These are phyloP conservation scores for Scheffersomyces stambukii DNA, from an alignment of 1,139 yeast genomes.

Conservation along the genomic window DNA sequence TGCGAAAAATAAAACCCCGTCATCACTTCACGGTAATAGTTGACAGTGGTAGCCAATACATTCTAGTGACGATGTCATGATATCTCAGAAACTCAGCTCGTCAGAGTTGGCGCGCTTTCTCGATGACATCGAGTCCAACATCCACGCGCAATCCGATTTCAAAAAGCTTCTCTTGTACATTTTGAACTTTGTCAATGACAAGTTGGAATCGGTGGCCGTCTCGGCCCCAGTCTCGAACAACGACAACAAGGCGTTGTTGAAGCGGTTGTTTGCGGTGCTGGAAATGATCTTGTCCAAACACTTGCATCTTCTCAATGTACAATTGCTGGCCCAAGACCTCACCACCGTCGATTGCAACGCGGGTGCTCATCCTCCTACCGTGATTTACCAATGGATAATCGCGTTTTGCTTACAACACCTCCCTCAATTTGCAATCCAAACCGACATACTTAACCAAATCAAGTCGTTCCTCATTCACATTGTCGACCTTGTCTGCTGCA, in stretches of 20 bases:
- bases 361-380: conserved; percentile 6
- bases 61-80: no score
- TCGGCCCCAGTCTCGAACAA: background rate
- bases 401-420: conserved; percentile 23
- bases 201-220: conserved; percentile 10
- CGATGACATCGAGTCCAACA: conserved; percentile 31
- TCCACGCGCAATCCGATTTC: conserved; percentile 34
- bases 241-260: conserved; percentile 4
- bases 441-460: conserved; percentile 17
- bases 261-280: conserved; percentile 8
- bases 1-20: no score
- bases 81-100: no score
- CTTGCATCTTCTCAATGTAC: conserved; percentile 12
- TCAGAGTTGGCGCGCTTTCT: conserved; percentile 31
- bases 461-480: conserved; percentile 30
- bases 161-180: conserved; percentile 32
- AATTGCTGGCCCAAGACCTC: conserved; percentile 9
- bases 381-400: conserved; percentile 32
- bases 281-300: conserved; percentile 12
- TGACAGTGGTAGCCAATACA: no score
- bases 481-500: conserved; percentile 27
- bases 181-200: conserved; percentile 27
- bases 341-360: no score
- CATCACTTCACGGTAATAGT: no score
- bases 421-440: conserved; percentile 13